Evolutionary conservation across 1,284 basidiomycete species (phyloP).

Genomic region (Ganoderma multipileum): DNA sequence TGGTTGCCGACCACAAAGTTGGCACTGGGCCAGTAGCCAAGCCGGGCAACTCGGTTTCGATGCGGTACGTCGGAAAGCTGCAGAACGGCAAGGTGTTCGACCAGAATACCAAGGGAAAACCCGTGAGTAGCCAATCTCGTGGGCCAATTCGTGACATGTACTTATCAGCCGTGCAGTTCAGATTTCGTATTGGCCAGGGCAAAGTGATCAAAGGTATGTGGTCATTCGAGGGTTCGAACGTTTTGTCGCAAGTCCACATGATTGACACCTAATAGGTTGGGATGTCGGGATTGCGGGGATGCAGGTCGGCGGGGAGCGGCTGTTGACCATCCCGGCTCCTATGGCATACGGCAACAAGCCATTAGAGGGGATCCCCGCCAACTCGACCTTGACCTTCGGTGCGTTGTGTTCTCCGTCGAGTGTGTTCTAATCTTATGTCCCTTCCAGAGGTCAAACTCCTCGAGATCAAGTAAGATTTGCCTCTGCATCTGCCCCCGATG

Average conservation of each 20-base stretch:
- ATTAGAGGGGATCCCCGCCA: constrained; percentile 61
- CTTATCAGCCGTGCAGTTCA: constrained; percentile 58
- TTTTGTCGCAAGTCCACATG: not conserved
- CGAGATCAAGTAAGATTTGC: constrained; percentile 60
- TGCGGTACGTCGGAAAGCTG: constrained; percentile 94
- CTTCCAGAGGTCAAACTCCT: constrained; percentile 75
- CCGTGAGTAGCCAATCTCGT: constrained; percentile 55
- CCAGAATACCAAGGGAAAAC: constrained; percentile 87
- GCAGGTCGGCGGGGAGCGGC: constrained; percentile 90
- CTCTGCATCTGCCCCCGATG: not conserved
- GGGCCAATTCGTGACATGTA: not conserved
- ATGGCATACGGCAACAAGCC: constrained; percentile 75
- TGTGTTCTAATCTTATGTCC: constrained; percentile 26
- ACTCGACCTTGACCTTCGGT: constrained; percentile 80
- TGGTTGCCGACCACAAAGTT: constrained; percentile 79
- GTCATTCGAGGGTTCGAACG: not conserved
- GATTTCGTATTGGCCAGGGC: constrained; percentile 86
- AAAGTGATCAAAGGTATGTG: constrained; percentile 88
- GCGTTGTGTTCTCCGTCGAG: constrained; percentile 36
- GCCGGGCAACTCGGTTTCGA: constrained; percentile 82
- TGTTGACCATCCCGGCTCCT: constrained; percentile 77
- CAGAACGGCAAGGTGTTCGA: constrained; percentile 89
- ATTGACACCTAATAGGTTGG: constrained; percentile 64
- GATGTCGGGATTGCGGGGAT: constrained; percentile 93
- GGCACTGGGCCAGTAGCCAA: constrained; percentile 88